Evolutionary conservation across 2,329 filamentous ascomycete genomes (phyloP).

Genomic region (Kalaharituber pfeilii): DNA sequence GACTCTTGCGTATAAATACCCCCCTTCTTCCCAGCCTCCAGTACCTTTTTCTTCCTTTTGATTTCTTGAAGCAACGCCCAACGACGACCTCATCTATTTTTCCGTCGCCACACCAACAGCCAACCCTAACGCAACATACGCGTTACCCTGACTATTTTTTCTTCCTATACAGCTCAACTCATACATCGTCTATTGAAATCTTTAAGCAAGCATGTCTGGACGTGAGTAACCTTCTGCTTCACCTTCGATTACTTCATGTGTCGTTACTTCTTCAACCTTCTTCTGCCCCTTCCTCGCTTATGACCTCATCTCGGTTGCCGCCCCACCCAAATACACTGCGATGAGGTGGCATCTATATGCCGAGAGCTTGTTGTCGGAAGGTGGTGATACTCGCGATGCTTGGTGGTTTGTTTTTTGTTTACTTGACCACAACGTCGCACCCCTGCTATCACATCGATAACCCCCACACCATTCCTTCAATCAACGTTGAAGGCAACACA

Average conservation of each 20-base stretch:
- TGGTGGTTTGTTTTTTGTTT: background rate
- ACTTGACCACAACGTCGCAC: too few relatives aligned
- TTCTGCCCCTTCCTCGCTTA: background rate
- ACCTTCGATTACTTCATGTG: slow-evolving; percentile 5
- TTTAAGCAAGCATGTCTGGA: slow-evolving; percentile 48
- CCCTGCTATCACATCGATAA: too few relatives aligned
- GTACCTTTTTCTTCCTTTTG: slow-evolving; percentile 3
- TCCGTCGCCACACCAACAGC: background rate
- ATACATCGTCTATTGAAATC: slow-evolving; percentile 12
- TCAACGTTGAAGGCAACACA: too few relatives aligned
- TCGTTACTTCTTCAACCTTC: background rate
- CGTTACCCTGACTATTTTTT: slow-evolving; percentile 4
- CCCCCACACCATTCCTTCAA: too few relatives aligned
- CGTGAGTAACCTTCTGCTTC: slow-evolving; percentile 37
- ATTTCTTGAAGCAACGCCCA: too few relatives aligned
- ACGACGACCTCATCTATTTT: background rate
- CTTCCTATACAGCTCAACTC: slow-evolving; percentile 4
- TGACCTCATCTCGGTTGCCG: too few relatives aligned
- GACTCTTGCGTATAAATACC: slow-evolving; percentile 21
- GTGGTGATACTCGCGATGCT: background rate
- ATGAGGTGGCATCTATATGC: too few relatives aligned
- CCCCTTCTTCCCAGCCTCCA: background rate
- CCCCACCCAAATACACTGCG: too few relatives aligned
- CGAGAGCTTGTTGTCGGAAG: too few relatives aligned
- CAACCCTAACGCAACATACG: slow-evolving; percentile 3